phyloP scores from a whole-genome alignment of 768 basidiomycete species.

The Rhizopogon roseolus region DNA sequence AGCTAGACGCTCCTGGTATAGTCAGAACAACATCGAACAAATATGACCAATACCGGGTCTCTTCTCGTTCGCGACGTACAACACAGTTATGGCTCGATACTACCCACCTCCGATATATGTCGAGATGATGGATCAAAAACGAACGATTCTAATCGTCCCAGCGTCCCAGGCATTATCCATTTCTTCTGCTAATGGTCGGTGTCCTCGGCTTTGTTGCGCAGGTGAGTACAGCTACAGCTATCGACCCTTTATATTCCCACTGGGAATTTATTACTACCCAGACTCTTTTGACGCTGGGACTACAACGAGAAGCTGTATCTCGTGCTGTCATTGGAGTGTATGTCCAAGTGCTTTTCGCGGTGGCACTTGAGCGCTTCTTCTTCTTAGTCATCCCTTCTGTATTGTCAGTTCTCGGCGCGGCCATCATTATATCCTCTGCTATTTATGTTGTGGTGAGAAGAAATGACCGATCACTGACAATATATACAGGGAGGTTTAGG shows the following conservation, averaged over 20 bases:
- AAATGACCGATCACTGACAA: background rate
- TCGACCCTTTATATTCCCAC: background rate
- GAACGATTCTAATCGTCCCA: background rate
- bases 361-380: constrained; percentile 59
- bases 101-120: too few relatives aligned
- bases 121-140: background rate
- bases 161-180: constrained; percentile 5
- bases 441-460: constrained; percentile 55
- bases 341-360: constrained; percentile 58
- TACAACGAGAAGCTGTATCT: constrained; percentile 61
- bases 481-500: too few relatives aligned
- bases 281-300: constrained; percentile 54
- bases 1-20: too few relatives aligned
- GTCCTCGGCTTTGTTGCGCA: constrained; percentile 10
- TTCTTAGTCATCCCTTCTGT: constrained; percentile 55
- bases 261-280: constrained; percentile 11
- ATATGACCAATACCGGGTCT: background rate
- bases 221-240: constrained; percentile 3
- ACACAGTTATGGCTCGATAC: background rate
- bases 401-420: constrained; percentile 56
- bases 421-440: constrained; percentile 60
- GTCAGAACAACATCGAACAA: background rate
- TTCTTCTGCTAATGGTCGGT: constrained; percentile 11
- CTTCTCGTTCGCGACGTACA: background rate
- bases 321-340: constrained; percentile 61